A percentile compares a stretch with the other conserved stretches of the same genome.
Evolutionary conservation across 1,284 basidiomycete genomes (phyloP).

Genomic region (Waitea zeae): DNA sequence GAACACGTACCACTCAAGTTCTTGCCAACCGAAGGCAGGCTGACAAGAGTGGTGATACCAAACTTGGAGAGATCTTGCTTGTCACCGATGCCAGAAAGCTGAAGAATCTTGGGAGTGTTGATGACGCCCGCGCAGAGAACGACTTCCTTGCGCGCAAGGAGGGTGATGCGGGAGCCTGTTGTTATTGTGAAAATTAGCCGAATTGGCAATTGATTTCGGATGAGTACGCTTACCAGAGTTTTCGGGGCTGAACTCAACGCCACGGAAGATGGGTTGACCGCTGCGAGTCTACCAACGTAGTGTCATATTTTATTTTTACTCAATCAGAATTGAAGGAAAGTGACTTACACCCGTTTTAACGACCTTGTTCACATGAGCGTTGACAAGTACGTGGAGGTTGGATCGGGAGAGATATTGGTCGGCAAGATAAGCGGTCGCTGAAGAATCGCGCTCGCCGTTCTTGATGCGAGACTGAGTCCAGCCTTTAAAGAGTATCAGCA

Average conservation of each 20-base stretch:
- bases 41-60: constrained; percentile 5
- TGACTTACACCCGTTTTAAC: constrained; percentile 8
- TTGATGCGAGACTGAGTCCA: constrained; percentile 11
- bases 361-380: constrained; percentile 13
- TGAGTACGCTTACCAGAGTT: constrained; percentile 9
- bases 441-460: constrained; percentile 9
- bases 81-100: constrained; percentile 8
- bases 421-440: constrained; percentile 11
- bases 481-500: constrained; percentile 6
- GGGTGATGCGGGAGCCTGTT: neutral
- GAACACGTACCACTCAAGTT: constrained; percentile 2
- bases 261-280: neutral
- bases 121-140: constrained; percentile 8
- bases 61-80: constrained; percentile 6
- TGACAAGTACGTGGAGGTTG: constrained; percentile 16
- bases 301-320: too few species aligned
- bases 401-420: constrained; percentile 5
- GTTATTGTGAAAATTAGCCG: constrained; percentile 8
- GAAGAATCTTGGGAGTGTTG: constrained; percentile 7
- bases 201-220: constrained; percentile 6
- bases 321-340: constrained; percentile 15
- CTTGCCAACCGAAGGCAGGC: constrained; percentile 8
- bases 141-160: constrained; percentile 7
- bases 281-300: constrained; percentile 7
- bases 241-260: constrained; percentile 6